Base-by-base conservation (phyloP, 1,284 basidiomycete species). In the Termitomyces sp. region DNA sequence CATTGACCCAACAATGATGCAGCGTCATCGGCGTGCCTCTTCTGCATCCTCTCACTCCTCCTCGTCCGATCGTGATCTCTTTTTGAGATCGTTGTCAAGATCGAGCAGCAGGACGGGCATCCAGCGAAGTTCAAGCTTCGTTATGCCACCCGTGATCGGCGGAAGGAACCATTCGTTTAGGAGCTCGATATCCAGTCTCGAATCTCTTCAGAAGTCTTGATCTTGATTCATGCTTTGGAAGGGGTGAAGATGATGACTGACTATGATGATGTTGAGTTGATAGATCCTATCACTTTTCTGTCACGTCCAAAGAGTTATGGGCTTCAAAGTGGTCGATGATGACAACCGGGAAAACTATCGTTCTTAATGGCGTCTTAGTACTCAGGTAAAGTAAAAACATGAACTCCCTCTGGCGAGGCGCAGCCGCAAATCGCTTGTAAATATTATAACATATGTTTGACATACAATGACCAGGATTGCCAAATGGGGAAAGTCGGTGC, bases 1-100 rank as follows among this genome's bases (percentile, higher is more conserved):
- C 57, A 76, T 90, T 26, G 88, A 90, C 61, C 87, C 87, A 11
- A 79, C 79, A 3, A 78, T 76, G 46, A 87, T 86, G 75, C 82
- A 84, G 64, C 81, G 84, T 37, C 86, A 86, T 62, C 80, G 88
- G 1, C 78, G 86, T 21, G 83, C 84, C 9, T 88, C 86, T 0
- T 87, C 86, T 1, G 69, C 81, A 1, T 85, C 83, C 13, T 82
- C 82, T 4, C 67, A 69, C 5, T 67, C 68, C 2, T 68, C 70
- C 16, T 53, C 56, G 14, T 68, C 67, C 5, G 70, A 72, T 7
- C 62, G 62, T 21, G 70, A 71, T 28, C 21, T 58, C 9, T 56
- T 62, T 6, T 54, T 62, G 10, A 58, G 64, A 50, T 58, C 57
- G 14, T n/a, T 58, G 44, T 78, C 79, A 10, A 64, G 79, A 50